Base-by-base conservation (phyloP, 352 stramenopile genomes). In the Blastocystis hominis region DNA sequence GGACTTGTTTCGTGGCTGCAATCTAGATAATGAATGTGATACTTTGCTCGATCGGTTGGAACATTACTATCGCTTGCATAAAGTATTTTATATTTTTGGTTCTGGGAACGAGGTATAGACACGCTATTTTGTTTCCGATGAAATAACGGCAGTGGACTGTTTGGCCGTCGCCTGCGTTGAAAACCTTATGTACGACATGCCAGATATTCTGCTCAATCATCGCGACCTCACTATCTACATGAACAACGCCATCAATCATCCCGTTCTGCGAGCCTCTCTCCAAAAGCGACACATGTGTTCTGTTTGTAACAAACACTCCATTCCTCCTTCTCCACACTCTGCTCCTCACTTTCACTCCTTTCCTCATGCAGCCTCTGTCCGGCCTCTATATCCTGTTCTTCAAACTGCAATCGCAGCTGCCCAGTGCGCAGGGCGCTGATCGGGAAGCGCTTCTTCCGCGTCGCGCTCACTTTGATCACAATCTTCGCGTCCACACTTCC, bases 121-220 rank as follows among this genome's bases (percentile, higher is more conserved):
- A 30, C 34, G 30, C 10, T 84, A 68, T 61, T 84, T 84, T 46
- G 50, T 84, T 66, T 64, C 72, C 15, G 72, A 84, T 46, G 50
- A 66, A 9, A 24, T 84, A 5, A 69, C 72, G 9, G 72, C 62
- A 13, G 72, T 84, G 34, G 72, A 84, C 34, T 84, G 72, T 30
- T 53, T 84, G 5, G 72, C 72, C 3, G 20, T 84, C 10, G 72
- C 72, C 10, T 47, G 20, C 6, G 68, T 84, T 50, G 72, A 84
- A 53, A 84, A 84, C 44, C 50, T 84, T 15, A 84, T 64, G 47
- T 66, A 66, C 40, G 72, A 84, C 36, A 66, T 66, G 38, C 72
- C 72, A 10, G 72, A 66, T 42, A 53, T 84, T 34, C 46, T 84
- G 47, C 50, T 68, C 30, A 30, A 84, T 13, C 72, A 84, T 24